phyloP scores from a whole-genome alignment of 2,329 filamentous ascomycete species.

The Penicillium vulpinum region DNA sequence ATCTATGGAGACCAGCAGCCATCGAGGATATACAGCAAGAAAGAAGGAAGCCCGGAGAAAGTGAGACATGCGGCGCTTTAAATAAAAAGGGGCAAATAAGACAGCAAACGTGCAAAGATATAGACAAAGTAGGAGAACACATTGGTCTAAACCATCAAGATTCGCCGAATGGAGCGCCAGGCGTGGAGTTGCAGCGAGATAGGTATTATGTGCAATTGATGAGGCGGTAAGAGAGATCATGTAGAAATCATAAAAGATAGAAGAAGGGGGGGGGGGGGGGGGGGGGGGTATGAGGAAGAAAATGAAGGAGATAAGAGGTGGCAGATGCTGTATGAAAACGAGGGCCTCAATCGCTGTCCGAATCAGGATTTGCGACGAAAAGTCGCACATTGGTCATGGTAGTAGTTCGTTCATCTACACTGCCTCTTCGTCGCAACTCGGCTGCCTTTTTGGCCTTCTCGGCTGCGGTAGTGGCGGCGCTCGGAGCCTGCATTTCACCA shows the following conservation, averaged over 20 bases:
- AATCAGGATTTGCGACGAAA: conserved; percentile 51
- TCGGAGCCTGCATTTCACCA: conserved; percentile 52
- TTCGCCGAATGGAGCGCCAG: conserved; percentile 6
- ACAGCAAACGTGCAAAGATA: conserved; percentile 10
- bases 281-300: conserved; percentile 2
- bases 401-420: conserved; percentile 51
- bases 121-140: conserved; percentile 11
- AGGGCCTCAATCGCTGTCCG: conserved; percentile 38
- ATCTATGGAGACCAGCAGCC: conserved; percentile 1
- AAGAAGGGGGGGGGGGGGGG: conserved; percentile 10
- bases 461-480: conserved; percentile 39
- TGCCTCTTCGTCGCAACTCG: conserved; percentile 48
- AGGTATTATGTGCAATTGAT: conserved; percentile 28
- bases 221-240: conserved; percentile 8
- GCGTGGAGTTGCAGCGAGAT: conserved; percentile 13
- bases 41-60: not conserved
- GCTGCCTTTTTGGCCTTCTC: conserved; percentile 45
- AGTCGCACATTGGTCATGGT: conserved; percentile 49
- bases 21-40: conserved; percentile 3
- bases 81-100: not conserved
- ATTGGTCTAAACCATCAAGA: conserved; percentile 17
- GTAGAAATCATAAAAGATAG: conserved; percentile 17
- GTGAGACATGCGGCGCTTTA: not conserved
- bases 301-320: conserved; percentile 4
- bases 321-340: not conserved